Evolutionary conservation across 2,329 filamentous ascomycete genomes (phyloP).

Genomic region (Cadophora luteo-olivacea): DNA sequence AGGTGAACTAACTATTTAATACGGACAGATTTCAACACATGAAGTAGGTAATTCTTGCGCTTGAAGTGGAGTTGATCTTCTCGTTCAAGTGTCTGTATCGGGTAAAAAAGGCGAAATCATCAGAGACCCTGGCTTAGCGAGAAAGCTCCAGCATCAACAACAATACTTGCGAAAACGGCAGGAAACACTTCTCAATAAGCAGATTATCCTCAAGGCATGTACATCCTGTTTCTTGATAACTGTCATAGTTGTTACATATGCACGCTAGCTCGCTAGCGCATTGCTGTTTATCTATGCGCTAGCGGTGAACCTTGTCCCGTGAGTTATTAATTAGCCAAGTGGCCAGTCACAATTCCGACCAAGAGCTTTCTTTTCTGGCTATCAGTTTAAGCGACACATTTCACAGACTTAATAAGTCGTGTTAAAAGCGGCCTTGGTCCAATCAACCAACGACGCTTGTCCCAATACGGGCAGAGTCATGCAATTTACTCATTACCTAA

Average conservation of each 20-base stretch:
- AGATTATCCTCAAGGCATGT: background rate
- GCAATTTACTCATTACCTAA: constrained; percentile 20
- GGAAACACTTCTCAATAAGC: background rate
- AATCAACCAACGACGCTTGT: background rate
- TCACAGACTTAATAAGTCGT: background rate
- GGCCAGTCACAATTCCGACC: background rate
- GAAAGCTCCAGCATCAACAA: constrained; percentile 1
- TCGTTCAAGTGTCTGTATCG: background rate
- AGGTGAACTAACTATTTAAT: background rate
- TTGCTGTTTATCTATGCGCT: constrained; percentile 1
- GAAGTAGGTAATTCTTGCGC: background rate
- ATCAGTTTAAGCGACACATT: background rate
- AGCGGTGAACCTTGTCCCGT: background rate
- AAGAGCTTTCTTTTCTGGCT: constrained; percentile 3
- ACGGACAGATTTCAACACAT: background rate
- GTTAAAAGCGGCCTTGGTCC: background rate
- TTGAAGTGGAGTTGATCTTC: background rate
- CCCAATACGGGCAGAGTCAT: constrained; percentile 3
- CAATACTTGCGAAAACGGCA: too few relatives aligned
- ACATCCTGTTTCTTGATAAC: background rate
- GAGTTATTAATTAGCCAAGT: constrained; percentile 9
- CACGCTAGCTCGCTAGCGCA: background rate
- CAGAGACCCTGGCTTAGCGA: background rate
- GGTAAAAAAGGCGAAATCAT: background rate
- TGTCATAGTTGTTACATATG: background rate